phyloP scores from a whole-genome alignment of 2,329 filamentous ascomycete species.

The Albophoma yamanashiensis region DNA sequence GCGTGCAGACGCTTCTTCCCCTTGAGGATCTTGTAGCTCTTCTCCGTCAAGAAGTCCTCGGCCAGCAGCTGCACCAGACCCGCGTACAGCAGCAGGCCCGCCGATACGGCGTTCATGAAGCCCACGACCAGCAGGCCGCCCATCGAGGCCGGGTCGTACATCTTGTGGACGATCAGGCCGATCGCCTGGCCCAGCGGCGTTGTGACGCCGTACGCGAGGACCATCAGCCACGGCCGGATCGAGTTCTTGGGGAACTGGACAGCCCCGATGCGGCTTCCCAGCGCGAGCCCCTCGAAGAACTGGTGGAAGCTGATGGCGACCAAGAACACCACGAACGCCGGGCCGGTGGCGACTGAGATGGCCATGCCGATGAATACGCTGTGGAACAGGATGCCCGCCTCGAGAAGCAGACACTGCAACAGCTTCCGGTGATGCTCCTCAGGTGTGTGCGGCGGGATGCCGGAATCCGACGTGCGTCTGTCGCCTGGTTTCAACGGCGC shows the following conservation, averaged over 20 bases:
- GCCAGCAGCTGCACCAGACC: constrained; percentile 75
- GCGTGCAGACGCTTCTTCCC: constrained; percentile 52
- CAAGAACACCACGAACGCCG: constrained; percentile 69
- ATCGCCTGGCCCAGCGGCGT: constrained; percentile 80
- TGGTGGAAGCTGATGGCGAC: constrained; percentile 78
- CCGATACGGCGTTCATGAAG: constrained; percentile 78
- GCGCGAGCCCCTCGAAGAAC: constrained; percentile 78
- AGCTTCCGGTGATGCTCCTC: constrained; percentile 57
- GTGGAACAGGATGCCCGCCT: constrained; percentile 78
- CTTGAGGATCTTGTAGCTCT: constrained; percentile 57
- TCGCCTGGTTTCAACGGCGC: constrained; percentile 18
- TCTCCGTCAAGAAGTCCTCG: constrained; percentile 71
- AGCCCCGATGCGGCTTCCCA: constrained; percentile 75
- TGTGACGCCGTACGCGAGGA: constrained; percentile 63
- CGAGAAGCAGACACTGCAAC: constrained; percentile 68
- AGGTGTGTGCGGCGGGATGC: constrained; percentile 20
- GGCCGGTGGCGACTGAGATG: constrained; percentile 68
- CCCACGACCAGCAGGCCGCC: constrained; percentile 70
- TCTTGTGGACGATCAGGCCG: constrained; percentile 62
- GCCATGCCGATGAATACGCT: constrained; percentile 83
- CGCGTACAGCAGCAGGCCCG: constrained; percentile 70
- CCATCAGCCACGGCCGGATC: constrained; percentile 73
- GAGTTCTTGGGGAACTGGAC: constrained; percentile 68
- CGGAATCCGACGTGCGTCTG: constrained; percentile 5
- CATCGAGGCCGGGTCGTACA: constrained; percentile 66